Evolutionary conservation across 1,284 basidiomycete species (phyloP), one percentile per base, ranked within the genome.

Genomic region (Irpex rosettiformis): DNA sequence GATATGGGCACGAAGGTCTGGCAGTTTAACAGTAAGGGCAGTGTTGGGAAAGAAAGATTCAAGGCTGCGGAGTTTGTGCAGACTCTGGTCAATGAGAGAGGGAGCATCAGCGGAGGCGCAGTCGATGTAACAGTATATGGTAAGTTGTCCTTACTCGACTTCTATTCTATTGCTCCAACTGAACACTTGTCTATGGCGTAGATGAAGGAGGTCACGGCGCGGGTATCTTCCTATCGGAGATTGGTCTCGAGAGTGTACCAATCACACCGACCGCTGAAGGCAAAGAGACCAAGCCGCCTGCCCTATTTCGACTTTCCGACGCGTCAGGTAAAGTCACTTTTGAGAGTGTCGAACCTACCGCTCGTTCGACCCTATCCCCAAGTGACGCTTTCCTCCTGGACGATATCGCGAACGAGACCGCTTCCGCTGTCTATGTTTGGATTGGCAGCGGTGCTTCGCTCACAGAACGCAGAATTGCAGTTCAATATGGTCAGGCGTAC

Each of bases 41-140:
- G 82, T 53, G 67, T 73, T 2, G 84, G 83, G 1, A 80, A 79
- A 66, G 84, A 80, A 67, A 78, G 77, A 57, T 85, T 81, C 70
- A 82, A 78, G 64, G 82, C 83, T 5, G 82, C 80, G 10, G 82
- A 86, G 66, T 85, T 86, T 68, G 79, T 77, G 5, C 77, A 76
- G 62, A 73, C 67, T 33, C 67, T 86, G n/a, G 74, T 75, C 2
- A 72, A 75, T 52, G 74, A 74, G 22, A 71, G 81, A 33, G 67
- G 75, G 6, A 54, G 30, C 7, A 59, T 57, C 59, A 51, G 48
- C 22, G 25, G 22, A 28, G 73, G 77, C 27, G 71, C 73, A 52
- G 74, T 74, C 62, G 74, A 81, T 11, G 68, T 82, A 13, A 72
- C 72, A 8, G 82, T 84, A n/a, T 85, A 75, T 60, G 84, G 84